Evolutionary conservation across 2,329 filamentous ascomycete genomes (phyloP).

Genomic region (Cordyceps cicadae): DNA sequence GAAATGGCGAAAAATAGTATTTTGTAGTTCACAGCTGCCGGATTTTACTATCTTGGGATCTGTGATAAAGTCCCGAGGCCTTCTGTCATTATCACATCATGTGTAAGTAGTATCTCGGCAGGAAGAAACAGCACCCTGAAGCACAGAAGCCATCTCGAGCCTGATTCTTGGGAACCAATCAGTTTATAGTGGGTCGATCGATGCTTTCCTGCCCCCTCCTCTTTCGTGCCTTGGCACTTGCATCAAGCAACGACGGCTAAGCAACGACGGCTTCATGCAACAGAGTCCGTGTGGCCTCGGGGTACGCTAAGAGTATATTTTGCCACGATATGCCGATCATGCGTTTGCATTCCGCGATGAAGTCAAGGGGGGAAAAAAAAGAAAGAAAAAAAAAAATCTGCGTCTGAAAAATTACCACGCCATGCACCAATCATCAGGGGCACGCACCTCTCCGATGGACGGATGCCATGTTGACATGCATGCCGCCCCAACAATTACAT

Average conservation of each 20-base stretch:
- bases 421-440: not conserved
- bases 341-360: not conserved
- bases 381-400: not conserved
- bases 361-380: too few relatives aligned
- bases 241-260: not conserved
- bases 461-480: not conserved
- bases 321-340: not conserved
- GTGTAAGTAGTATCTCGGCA: too few relatives aligned
- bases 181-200: not conserved
- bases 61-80: too few relatives aligned
- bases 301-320: not conserved
- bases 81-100: too few relatives aligned
- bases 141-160: not conserved
- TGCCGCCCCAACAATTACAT: not conserved
- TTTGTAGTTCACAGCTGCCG: too few relatives aligned
- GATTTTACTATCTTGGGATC: too few relatives aligned
- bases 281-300: not conserved
- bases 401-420: not conserved
- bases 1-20: too few relatives aligned
- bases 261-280: not conserved
- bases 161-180: not conserved
- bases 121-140: too few relatives aligned
- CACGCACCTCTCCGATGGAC: not conserved
- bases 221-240: not conserved
- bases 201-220: too few relatives aligned